Conservation (phyloP, 805 yeast genomes). For the Wickerhamiella galacta region DNA sequence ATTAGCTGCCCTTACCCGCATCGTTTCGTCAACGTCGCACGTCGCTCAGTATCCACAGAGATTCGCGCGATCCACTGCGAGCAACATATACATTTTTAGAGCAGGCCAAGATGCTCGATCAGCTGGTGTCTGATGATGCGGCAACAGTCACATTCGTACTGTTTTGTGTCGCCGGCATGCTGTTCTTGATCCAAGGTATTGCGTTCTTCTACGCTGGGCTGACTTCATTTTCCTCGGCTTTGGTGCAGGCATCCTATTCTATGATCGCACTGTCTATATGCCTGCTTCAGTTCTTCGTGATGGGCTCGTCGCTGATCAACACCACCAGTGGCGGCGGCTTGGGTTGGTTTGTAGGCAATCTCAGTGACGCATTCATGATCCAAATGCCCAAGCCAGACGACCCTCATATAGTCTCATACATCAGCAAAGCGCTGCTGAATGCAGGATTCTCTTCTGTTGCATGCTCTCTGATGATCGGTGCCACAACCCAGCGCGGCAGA, state of each 20-base stretch:
- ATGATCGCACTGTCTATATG: conserved; percentile 43
- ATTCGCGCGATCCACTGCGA: no score
- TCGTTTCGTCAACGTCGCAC: no score
- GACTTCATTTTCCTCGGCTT: conserved; percentile 48
- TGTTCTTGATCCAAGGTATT: conserved; percentile 13
- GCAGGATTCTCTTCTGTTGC: conserved; percentile 52
- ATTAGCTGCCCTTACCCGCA: no score
- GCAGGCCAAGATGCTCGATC: no score
- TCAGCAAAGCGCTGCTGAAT: conserved; percentile 30
- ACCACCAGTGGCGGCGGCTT: conserved; percentile 19
- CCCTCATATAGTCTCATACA: conserved; percentile 22
- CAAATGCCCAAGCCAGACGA: conserved; percentile 21
- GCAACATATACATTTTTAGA: no score
- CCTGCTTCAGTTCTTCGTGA: conserved; percentile 50
- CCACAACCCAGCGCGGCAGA: conserved; percentile 57
- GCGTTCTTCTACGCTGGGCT: conserved; percentile 53
- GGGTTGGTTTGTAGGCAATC: conserved; percentile 35
- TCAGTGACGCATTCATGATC: conserved; percentile 34
- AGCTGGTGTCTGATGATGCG: no score
- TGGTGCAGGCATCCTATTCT: conserved; percentile 47
- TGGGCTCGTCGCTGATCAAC: conserved; percentile 51
- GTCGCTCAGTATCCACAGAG: no score
- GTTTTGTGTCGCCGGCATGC: conserved; percentile 1
- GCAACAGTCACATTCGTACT: conserved; percentile 4
- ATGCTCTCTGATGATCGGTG: conserved; percentile 52